A percentile compares a stretch with the other conserved stretches of the same genome.
These are phyloP conservation scores for Suhomyces tanzawaensis DNA, from an alignment of 805 yeast species.

Conservation along the genomic window DNA sequence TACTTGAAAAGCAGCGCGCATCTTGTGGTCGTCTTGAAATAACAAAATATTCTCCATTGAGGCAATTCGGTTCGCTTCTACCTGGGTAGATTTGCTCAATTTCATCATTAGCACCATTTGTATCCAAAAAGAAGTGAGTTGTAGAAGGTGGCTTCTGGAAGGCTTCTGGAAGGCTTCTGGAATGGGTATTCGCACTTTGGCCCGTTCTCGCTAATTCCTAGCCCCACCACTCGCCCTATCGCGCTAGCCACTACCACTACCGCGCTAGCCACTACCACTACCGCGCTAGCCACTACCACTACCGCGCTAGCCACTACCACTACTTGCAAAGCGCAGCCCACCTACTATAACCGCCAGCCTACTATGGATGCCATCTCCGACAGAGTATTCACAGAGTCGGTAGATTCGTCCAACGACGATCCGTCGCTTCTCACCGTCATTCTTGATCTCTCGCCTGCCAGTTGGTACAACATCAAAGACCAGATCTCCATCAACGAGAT, in stretches of 20 bases:
- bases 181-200: too few species aligned
- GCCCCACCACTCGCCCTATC: too few species aligned
- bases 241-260: too few species aligned
- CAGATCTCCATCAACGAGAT: slow-evolving; percentile 56
- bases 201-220: too few species aligned
- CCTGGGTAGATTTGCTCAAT: slow-evolving; percentile 66
- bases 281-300: too few species aligned
- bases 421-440: slow-evolving; percentile 81
- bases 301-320: too few species aligned
- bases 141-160: too few species aligned
- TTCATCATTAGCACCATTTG: slow-evolving; percentile 42
- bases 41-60: slow-evolving; percentile 65
- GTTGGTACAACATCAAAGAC: slow-evolving; percentile 54
- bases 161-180: too few species aligned
- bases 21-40: slow-evolving; percentile 61
- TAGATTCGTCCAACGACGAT: slow-evolving; percentile 32
- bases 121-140: slow-evolving; percentile 58
- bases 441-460: slow-evolving; percentile 71
- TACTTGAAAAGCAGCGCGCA: slow-evolving; percentile 60
- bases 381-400: slow-evolving; percentile 45
- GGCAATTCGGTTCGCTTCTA: slow-evolving; percentile 46
- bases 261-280: too few species aligned
- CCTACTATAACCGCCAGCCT: too few species aligned
- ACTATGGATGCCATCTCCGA: slow-evolving; percentile 69
- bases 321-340: too few species aligned